phyloP scores from a whole-genome alignment of 2,329 filamentous ascomycete genomes.

The Fusarium duplospermum region DNA sequence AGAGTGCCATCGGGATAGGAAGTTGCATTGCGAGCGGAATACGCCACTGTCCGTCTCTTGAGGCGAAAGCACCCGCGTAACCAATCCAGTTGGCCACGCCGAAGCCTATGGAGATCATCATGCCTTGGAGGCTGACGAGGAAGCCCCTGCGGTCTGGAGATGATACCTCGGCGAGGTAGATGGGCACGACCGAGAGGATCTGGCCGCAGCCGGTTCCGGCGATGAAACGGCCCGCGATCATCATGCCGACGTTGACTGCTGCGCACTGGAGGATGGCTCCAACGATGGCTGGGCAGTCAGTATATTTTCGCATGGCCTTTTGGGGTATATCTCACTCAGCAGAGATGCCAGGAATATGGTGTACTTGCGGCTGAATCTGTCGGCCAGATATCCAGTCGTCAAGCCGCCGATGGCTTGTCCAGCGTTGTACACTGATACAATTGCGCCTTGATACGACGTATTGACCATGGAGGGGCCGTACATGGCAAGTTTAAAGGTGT shows the following conservation, averaged over 20 bases:
- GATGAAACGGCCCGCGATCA: neutral
- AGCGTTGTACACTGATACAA: slow-evolving; percentile 46
- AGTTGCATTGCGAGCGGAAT: neutral
- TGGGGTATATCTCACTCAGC: slow-evolving; percentile 15
- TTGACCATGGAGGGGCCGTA: neutral
- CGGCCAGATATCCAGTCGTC: slow-evolving; percentile 46
- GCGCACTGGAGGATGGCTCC: slow-evolving; percentile 55
- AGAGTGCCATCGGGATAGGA: slow-evolving; percentile 5
- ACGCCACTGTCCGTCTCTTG: slow-evolving; percentile 41
- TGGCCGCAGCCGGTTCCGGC: neutral
- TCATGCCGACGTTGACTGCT: slow-evolving; percentile 39
- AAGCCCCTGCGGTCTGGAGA: slow-evolving; percentile 49
- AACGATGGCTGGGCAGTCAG: slow-evolving; percentile 39
- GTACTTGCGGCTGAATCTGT: slow-evolving; percentile 38
- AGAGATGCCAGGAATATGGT: slow-evolving; percentile 11
- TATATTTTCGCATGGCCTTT: slow-evolving; percentile 45
- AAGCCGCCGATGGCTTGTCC: slow-evolving; percentile 47
- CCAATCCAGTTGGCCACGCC: neutral
- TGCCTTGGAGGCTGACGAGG: neutral
- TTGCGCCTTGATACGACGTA: neutral
- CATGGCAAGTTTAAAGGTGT: neutral
- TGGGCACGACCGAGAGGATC: neutral
- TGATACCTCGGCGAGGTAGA: slow-evolving; percentile 9
- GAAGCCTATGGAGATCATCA: neutral
- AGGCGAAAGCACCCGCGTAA: neutral